Evolutionary conservation across 768 basidiomycete species (phyloP), one percentile per base, ranked within the genome.

Genomic region (Termitomyces sp.): DNA sequence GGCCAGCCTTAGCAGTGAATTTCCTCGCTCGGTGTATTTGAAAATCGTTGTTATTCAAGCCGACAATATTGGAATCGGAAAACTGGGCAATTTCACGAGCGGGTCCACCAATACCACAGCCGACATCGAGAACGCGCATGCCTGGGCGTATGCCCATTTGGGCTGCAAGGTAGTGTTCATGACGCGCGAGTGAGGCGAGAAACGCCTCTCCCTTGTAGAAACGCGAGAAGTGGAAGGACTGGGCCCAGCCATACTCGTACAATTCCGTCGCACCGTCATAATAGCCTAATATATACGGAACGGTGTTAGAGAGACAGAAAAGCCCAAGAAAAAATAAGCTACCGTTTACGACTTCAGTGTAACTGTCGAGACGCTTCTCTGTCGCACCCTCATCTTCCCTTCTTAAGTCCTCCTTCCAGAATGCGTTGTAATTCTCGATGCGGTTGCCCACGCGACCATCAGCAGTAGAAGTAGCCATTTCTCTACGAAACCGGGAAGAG

Each of bases 71-170:
- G 36, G 82, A 88, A 68, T 97, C 95, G 8, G 91, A 76, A 75
- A 98, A 99, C 46, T 82, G 83, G 4, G 94, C 91, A 66, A 99
- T 99, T 71, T 94, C 92, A 49, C 96, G 84, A 9, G 97, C 97
- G 24, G 97, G 97, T 0, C 97, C 97, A 49, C 97, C 97, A 54
- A 99, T 89, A 70, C 97, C 97, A 71, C 97, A 98, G 3, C 97
- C 97, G 58, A 99, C 95, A 68, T 99, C 97, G 59, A 99, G 87
- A 42, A 99, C 95, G 34, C 88, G 85, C 94, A 97, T 97, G 44
- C 94, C 92, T 0, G 94, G 84, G 52, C 83, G 83, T 59, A 99
- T 77, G 48, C 73, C 70, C 88, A 98, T 94, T 68, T 92, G 83
- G 9, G 88, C 77, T 5, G 94, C 87, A 62, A 99, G 91, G 76